Evolutionary conservation across 768 basidiomycete species (phyloP).

Genomic region (Boletus subcaerulescens): DNA sequence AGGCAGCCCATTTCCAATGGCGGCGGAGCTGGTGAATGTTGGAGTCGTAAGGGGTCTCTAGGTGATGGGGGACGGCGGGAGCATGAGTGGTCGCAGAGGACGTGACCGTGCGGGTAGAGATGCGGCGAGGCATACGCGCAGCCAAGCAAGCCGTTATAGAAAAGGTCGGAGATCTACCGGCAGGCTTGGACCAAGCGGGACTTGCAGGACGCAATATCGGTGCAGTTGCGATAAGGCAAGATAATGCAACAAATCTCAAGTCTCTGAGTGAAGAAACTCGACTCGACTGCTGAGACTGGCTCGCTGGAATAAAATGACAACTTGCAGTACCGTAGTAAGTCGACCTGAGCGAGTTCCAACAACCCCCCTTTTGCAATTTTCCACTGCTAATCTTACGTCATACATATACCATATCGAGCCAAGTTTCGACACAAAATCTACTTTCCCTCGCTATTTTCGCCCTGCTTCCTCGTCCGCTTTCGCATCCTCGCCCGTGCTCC

Average conservation of each 20-base stretch:
- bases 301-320: slow-evolving; percentile 13
- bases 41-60: slow-evolving; percentile 29
- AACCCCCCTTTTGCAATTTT: slow-evolving; percentile 9
- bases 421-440: slow-evolving; percentile 19
- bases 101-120: slow-evolving; percentile 38
- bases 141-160: slow-evolving; percentile 36
- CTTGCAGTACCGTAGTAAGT: neutral
- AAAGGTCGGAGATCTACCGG: slow-evolving; percentile 36
- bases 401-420: slow-evolving; percentile 7
- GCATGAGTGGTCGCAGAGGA: slow-evolving; percentile 31
- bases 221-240: slow-evolving; percentile 19
- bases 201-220: slow-evolving; percentile 17
- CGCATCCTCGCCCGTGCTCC: slow-evolving; percentile 55
- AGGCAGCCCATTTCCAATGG: slow-evolving; percentile 92
- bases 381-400: slow-evolving; percentile 23
- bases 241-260: slow-evolving; percentile 20
- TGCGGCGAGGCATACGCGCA: slow-evolving; percentile 58
- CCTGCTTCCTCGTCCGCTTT: slow-evolving; percentile 38
- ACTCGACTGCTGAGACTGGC: slow-evolving; percentile 9
- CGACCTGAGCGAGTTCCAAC: neutral
- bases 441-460: neutral
- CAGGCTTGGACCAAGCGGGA: slow-evolving; percentile 22
- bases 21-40: slow-evolving; percentile 59
- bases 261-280: slow-evolving; percentile 8
- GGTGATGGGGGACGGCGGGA: slow-evolving; percentile 24